Base-by-base conservation (phyloP, 192 early-diverging fungal species). In the Podila minutissima region DNA sequence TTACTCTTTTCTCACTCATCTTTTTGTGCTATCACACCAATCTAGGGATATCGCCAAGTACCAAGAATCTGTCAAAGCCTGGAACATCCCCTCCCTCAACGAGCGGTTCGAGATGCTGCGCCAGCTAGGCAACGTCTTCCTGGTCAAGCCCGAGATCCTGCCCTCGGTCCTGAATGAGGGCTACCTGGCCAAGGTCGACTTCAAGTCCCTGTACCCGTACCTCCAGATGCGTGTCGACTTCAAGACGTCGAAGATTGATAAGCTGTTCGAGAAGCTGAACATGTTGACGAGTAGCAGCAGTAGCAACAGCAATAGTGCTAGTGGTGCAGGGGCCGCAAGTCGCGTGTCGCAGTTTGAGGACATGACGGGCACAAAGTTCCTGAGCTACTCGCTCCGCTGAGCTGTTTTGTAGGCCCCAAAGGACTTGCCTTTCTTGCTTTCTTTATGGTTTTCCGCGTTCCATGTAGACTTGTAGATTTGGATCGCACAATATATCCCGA, bases 51-150 rank as follows among this genome's bases (percentile, higher is more conserved):
- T 99, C 61, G 91, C 96, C 7, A 94, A 91, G 72, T 99, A 99
- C 84, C 97, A 95, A 79, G 94, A 98, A 84, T 82, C 89, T 0
- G 90, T 99, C 48, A 79, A 86, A 57, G 71, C 81, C 13, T 98
- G 97, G 86, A 91, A 90, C 48, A 87, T 95, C 22, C 84, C 93
- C 4, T 71, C 77, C 29, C 77, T 99, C 15, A 89, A 91, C 67
- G 95, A 96, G 62, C 91, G 94, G 33, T 98, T 98, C 75, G 92
- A 94, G 66, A 90, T 97, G 83, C 77, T 99, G 7, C 93, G 94
- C 57, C 94, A 99, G 69, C 83, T 99, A 17, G 95, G 94, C 66
- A 98, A 96, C 67, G 89, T 99, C 3, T 99, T 95, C 73, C 82
- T 98, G 32, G 96, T 97, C 24, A 94, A 94, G 76, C 94, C 97